Conservation (phyloP, 2,329 filamentous ascomycete genomes). For the Biscogniauxia mediterranea region DNA sequence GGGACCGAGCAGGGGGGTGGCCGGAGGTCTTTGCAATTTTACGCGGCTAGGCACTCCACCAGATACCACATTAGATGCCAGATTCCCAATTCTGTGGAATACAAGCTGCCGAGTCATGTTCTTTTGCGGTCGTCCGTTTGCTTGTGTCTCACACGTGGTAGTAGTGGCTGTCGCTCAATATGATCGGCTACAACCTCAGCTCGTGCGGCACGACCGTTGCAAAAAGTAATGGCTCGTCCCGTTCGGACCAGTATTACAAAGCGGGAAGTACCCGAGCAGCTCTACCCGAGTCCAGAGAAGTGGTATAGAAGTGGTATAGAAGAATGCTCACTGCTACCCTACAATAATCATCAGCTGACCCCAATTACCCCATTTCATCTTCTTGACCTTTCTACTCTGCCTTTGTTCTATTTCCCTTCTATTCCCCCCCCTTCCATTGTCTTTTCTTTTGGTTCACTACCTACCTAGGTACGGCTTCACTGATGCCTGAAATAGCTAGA, state of each 20-base stretch:
- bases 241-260: neutral
- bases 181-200: neutral
- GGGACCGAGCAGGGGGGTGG: neutral
- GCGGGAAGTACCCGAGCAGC: neutral
- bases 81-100: neutral
- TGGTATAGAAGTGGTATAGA: neutral
- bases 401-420: too few species aligned
- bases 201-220: neutral
- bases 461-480: neutral
- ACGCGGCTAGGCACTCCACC: neutral
- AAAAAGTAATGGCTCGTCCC: neutral
- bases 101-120: neutral
- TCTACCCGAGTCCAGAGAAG: neutral
- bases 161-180: neutral
- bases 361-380: neutral
- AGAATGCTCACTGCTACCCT: neutral
- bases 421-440: neutral
- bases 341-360: neutral
- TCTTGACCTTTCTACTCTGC: neutral
- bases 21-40: neutral
- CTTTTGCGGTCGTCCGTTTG: neutral
- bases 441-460: neutral
- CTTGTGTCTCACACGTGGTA: neutral
- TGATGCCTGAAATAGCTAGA: neutral
- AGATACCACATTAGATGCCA: neutral